Evolutionary conservation across 176 grass and related monocot genomes (phyloP).

Genomic region (Carex pumila): DNA sequence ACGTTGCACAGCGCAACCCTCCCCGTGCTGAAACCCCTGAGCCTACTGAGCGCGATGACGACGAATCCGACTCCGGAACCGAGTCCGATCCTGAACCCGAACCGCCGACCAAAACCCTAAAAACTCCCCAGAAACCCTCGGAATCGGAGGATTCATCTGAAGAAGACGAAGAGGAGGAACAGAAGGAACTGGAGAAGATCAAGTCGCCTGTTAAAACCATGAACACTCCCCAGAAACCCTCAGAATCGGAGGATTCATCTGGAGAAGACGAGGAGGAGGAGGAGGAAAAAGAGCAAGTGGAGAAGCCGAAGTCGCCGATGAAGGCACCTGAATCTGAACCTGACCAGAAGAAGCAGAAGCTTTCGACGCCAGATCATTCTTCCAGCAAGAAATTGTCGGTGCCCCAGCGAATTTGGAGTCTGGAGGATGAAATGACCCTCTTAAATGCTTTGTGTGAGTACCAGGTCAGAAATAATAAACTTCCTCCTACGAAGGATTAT

Average conservation of each 20-base stretch:
- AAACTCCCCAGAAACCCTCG: neutral
- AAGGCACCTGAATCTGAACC: neutral
- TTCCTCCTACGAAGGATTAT: neutral
- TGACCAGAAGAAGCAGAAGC: neutral
- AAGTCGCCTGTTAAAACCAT: neutral
- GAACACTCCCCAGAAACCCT: neutral
- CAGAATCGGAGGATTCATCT: neutral
- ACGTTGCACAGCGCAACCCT: neutral
- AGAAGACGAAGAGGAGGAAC: neutral
- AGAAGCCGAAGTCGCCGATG: neutral
- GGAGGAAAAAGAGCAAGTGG: neutral
- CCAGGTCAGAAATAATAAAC: neutral
- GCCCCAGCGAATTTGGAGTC: neutral
- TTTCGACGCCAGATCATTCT: neutral
- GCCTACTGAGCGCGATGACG: neutral
- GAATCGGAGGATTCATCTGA: neutral
- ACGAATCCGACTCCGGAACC: neutral
- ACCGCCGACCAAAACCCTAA: neutral
- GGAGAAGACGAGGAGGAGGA: neutral
- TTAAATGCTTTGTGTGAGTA: neutral
- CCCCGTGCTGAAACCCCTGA: neutral
- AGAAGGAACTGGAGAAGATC: neutral
- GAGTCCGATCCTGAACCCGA: neutral
- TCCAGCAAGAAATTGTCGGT: neutral
- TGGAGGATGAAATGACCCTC: neutral